A percentile compares a stretch with the other conserved stretches of the same genome.
These are phyloP conservation scores for Cynanchum wilfordii DNA, from an alignment of 257 asterid species.

Conservation along the genomic window DNA sequence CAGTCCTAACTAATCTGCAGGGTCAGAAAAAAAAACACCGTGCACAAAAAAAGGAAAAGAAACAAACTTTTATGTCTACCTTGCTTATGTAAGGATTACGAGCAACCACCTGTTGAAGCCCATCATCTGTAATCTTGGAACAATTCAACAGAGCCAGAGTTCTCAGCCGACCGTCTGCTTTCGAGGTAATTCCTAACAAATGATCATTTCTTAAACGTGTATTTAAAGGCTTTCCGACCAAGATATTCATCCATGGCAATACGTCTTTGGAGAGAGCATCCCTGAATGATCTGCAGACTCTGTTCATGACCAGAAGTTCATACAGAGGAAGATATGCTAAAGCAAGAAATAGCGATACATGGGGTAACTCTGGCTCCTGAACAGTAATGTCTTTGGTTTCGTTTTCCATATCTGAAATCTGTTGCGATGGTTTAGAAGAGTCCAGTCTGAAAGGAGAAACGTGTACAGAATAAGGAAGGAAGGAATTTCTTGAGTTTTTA, in stretches of 20 bases:
- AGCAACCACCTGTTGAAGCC: conserved; percentile 34
- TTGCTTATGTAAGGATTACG: conserved; percentile 51
- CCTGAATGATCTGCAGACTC: conserved; percentile 62
- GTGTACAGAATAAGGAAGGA: background rate
- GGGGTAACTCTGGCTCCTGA: conserved; percentile 29
- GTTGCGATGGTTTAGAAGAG: background rate
- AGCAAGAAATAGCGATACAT: conserved; percentile 60
- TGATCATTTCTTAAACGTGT: conserved; percentile 37
- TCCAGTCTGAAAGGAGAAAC: background rate
- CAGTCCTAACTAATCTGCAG: background rate
- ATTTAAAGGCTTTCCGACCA: conserved; percentile 51
- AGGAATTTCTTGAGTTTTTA: background rate
- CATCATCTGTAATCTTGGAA: conserved; percentile 52
- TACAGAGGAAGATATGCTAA: conserved; percentile 57
- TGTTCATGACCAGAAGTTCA: conserved; percentile 45
- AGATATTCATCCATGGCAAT: conserved; percentile 60
- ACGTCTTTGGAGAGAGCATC: conserved; percentile 53
- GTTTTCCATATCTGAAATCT: background rate
- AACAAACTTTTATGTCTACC: conserved; percentile 28
- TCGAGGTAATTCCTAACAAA: conserved; percentile 42
- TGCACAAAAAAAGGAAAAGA: background rate
- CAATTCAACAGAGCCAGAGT: conserved; percentile 53
- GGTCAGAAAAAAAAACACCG: background rate
- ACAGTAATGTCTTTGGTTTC: background rate
- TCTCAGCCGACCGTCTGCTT: conserved; percentile 45